These are phyloP conservation scores for Aureobasidium vineae DNA, from an alignment of 2,329 filamentous ascomycete species.

Conservation along the genomic window DNA sequence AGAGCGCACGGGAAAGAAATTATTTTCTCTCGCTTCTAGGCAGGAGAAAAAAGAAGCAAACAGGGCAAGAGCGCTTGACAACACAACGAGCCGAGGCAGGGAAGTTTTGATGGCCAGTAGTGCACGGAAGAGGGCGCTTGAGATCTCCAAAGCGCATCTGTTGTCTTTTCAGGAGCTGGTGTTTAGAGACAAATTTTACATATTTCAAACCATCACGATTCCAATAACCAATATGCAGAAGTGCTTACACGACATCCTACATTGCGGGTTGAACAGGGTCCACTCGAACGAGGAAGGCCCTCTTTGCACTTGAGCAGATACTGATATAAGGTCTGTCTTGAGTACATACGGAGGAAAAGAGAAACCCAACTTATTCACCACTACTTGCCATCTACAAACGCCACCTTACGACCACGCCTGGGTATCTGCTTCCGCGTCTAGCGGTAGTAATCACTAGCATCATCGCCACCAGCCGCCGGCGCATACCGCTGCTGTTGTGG, in stretches of 20 bases:
- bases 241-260: background rate
- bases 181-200: background rate
- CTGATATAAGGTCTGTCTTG: background rate
- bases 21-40: background rate
- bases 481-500: constrained; percentile 29
- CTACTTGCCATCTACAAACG: background rate
- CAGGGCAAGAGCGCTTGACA: background rate
- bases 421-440: background rate
- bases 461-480: constrained; percentile 33
- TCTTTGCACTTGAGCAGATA: background rate
- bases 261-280: background rate
- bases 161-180: constrained; percentile 1
- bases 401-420: background rate
- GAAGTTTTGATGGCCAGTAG: background rate
- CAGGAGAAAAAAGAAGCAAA: background rate
- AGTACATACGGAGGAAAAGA: background rate
- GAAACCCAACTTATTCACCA: background rate
- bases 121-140: background rate
- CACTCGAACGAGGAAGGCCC: background rate
- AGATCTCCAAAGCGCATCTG: background rate
- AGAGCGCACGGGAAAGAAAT: background rate
- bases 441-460: constrained; percentile 41
- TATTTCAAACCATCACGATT: background rate
- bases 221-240: background rate
- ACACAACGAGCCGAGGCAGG: background rate